A percentile compares a stretch with the other conserved stretches of the same genome.
These are phyloP conservation scores for Emergomyces africanus DNA, from an alignment of 2,329 filamentous ascomycete genomes.

Conservation along the genomic window DNA sequence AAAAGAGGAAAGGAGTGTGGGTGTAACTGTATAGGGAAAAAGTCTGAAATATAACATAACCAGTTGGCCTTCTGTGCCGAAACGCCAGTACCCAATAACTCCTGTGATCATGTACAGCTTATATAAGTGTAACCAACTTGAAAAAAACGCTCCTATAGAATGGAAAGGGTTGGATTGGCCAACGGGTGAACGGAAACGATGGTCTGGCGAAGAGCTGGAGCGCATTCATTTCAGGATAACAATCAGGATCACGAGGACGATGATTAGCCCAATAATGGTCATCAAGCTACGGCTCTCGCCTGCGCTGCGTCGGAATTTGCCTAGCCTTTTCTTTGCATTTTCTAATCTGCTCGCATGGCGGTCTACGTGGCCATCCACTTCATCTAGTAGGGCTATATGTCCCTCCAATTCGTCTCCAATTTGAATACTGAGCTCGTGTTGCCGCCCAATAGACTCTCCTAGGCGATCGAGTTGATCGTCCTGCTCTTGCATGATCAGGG, in stretches of 20 bases:
- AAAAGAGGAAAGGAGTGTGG: background rate
- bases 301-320: conserved; percentile 58
- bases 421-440: conserved; percentile 85
- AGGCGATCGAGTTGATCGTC: conserved; percentile 85
- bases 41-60: background rate
- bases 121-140: conserved; percentile 1
- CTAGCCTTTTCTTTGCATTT: conserved; percentile 59
- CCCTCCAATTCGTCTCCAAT: conserved; percentile 93
- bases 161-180: background rate
- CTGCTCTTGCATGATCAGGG: conserved; percentile 69
- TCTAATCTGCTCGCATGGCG: conserved; percentile 65
- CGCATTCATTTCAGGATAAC: conserved; percentile 56
- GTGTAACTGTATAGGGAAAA: background rate
- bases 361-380: conserved; percentile 72
- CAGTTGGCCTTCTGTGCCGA: background rate
- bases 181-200: background rate
- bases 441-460: conserved; percentile 73
- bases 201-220: background rate
- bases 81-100: background rate
- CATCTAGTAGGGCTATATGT: conserved; percentile 79
- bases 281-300: conserved; percentile 81
- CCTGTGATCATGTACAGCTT: background rate
- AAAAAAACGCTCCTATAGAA: background rate
- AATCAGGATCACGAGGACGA: conserved; percentile 71
- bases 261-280: conserved; percentile 66